Evolutionary conservation across 1,284 basidiomycete species (phyloP).

Genomic region (Ustilago loliicola): DNA sequence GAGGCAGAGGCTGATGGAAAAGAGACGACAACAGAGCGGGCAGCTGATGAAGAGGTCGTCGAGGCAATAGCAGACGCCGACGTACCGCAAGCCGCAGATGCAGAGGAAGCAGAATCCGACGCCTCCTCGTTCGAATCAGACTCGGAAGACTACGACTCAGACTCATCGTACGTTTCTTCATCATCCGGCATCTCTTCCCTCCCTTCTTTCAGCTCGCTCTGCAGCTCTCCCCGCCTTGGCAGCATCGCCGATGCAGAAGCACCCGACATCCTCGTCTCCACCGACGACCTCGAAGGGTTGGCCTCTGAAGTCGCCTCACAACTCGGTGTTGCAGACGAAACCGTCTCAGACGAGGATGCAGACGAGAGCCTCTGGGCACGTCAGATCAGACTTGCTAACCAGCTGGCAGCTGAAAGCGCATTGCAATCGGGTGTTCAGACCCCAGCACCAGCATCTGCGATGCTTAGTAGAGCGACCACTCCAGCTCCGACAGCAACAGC

Average conservation of each 20-base stretch:
- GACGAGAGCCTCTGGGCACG: slow-evolving; percentile 46
- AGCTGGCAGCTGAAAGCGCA: slow-evolving; percentile 15
- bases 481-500: slow-evolving; percentile 15
- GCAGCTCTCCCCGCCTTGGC: slow-evolving; percentile 29
- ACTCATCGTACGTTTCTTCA: slow-evolving; percentile 23
- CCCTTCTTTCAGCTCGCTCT: slow-evolving; percentile 47
- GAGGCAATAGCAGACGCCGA: neutral
- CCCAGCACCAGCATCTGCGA: slow-evolving; percentile 8
- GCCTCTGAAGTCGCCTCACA: slow-evolving; percentile 26
- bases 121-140: slow-evolving; percentile 23
- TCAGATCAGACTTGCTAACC: slow-evolving; percentile 33
- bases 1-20: neutral
- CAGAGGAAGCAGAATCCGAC: neutral
- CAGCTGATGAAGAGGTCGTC: neutral
- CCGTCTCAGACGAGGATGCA: slow-evolving; percentile 30
- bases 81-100: neutral
- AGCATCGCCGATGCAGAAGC: slow-evolving; percentile 23
- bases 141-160: slow-evolving; percentile 36
- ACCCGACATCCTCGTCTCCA: neutral
- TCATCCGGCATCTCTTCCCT: slow-evolving; percentile 44
- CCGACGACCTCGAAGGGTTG: slow-evolving; percentile 14
- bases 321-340: slow-evolving; percentile 15
- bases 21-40: neutral
- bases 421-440: slow-evolving; percentile 17
- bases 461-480: slow-evolving; percentile 26